Evolutionary conservation across 2,329 filamentous ascomycete species (phyloP), one percentile per base, ranked within the genome.

Genomic region (Fusarium goolgardi): DNA sequence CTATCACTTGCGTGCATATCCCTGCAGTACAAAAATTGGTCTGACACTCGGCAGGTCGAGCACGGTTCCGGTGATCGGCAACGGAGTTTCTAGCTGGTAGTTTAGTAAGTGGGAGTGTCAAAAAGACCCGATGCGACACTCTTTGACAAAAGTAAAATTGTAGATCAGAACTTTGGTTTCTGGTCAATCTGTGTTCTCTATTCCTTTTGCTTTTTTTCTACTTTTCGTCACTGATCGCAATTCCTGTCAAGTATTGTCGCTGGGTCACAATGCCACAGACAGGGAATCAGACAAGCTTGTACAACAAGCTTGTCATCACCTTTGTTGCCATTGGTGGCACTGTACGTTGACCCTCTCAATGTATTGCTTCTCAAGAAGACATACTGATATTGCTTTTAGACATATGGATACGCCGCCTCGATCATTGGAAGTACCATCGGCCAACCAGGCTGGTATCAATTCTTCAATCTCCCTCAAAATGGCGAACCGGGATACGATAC

Each of bases 381-480:
- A 27, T 47, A 2, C 57, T 67, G 7, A 59, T 16, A 3, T 9
- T 1, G 18, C 32, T 21, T 39, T 2, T 55, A 83, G 81, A 84
- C 83, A 3, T 85, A 85, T 63, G 83, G 83, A 23, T 85, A 85
- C 65, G 81, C 79, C 53, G 78, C 83, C 11, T 84, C 83, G 3
- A 80, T 85, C 37, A 85, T 85, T 37, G 77, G 79, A 39, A 83
- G 81, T 57, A 85, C 83, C 18, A 84, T 85, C 53, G 84, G 84
- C 11, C 83, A 85, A 55, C 82, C 83, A 5, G 83, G 83, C 63
- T 85, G 82, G 82, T 85, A 83, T 67, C 62, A 71, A 20, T 85
- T 80, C 73, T 85, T 86, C 69, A 67, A 81, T 43, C 78, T 85
- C 12, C 83, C 83, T 1, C 63, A 61, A 13, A 72, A 79, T 32